Conservation (phyloP, 371 early-diverging fungal species). For the Mortierella polycephala region DNA sequence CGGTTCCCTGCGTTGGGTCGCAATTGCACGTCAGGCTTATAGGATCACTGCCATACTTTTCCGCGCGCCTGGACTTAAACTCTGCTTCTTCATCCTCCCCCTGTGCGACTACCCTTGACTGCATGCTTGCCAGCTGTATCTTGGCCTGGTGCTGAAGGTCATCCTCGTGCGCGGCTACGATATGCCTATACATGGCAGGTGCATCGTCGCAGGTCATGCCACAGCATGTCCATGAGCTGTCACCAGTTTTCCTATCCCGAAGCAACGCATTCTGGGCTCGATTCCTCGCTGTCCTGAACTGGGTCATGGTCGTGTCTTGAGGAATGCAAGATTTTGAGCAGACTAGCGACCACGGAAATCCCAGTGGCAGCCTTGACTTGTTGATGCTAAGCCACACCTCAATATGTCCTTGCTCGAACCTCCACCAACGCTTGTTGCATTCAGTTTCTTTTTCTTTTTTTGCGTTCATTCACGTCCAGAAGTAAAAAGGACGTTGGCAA, state of each 20-base stretch:
- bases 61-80: conserved; percentile 38
- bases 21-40: conserved; percentile 36
- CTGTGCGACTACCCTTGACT: not conserved
- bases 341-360: not conserved
- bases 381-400: conserved; percentile 1
- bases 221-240: conserved; percentile 39
- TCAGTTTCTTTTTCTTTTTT: not conserved
- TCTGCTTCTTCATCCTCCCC: conserved; percentile 6
- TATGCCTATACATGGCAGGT: conserved; percentile 30
- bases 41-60: conserved; percentile 49
- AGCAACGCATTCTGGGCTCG: conserved; percentile 31
- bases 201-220: conserved; percentile 12
- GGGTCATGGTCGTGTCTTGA: conserved; percentile 7
- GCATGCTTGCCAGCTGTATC: conserved; percentile 1
- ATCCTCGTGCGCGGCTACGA: conserved; percentile 27
- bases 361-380: not conserved
- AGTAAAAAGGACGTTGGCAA: no score
- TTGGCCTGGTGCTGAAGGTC: conserved; percentile 14
- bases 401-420: not conserved
- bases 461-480: no score
- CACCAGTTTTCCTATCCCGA: conserved; percentile 19
- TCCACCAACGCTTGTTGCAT: not conserved
- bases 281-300: conserved; percentile 30
- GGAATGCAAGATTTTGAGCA: not conserved
- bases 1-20: conserved; percentile 49